These are phyloP conservation scores for Botrytis galanthina DNA, from an alignment of 2,329 filamentous ascomycete genomes.

Conservation along the genomic window DNA sequence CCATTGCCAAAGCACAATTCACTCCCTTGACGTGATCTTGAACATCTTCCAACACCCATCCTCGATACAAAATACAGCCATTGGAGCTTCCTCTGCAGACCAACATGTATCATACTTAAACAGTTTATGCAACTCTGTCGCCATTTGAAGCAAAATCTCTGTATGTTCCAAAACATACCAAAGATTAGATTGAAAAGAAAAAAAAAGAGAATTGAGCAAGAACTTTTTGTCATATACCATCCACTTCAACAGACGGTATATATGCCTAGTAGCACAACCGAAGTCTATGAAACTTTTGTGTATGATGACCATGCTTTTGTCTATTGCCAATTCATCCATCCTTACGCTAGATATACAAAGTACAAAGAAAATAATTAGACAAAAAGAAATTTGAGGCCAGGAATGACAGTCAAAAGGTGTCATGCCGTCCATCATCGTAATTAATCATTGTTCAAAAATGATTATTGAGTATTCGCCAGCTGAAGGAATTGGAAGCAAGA, in stretches of 20 bases:
- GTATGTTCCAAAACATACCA: neutral
- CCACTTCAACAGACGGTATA: slow-evolving; percentile 1
- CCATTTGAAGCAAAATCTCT: neutral
- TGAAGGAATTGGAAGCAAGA: neutral
- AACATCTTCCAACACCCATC: neutral
- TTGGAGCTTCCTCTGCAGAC: neutral
- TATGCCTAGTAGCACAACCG: neutral
- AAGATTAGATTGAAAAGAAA: neutral
- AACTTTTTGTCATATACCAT: neutral
- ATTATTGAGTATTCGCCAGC: neutral
- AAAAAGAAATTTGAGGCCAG: slow-evolving; percentile 18
- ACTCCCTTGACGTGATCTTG: neutral
- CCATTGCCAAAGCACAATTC: neutral
- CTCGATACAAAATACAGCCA: neutral
- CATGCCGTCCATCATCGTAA: slow-evolving; percentile 22
- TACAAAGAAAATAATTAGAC: slow-evolving; percentile 1
- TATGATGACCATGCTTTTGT: slow-evolving; percentile 17
- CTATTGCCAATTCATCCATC: neutral
- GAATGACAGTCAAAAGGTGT: slow-evolving; percentile 21
- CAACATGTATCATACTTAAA: neutral
- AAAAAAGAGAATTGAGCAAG: neutral
- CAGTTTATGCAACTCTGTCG: neutral
- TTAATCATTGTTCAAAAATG: slow-evolving; percentile 14
- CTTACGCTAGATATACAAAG: slow-evolving; percentile 1
- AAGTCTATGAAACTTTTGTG: slow-evolving; percentile 4